Evolutionary conservation across 73 alveolate species (phyloP).

Genomic region (Paramecium primaurelia): DNA sequence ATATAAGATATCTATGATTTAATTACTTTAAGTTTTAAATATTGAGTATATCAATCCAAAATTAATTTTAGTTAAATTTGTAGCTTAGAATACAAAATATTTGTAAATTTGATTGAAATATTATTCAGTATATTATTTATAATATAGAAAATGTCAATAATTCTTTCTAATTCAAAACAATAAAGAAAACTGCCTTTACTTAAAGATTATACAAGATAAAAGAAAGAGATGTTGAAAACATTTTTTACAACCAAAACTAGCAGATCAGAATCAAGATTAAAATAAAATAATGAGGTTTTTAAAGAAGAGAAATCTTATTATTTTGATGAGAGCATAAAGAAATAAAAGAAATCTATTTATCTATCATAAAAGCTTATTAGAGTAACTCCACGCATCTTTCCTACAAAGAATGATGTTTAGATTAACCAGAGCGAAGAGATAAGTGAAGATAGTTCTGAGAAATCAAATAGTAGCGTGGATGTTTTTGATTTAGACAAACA

Average conservation of each 20-base stretch:
- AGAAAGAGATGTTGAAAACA: not conserved
- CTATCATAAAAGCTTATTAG: not conserved
- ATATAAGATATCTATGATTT: no score
- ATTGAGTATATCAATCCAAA: not conserved
- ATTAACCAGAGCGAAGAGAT: not conserved
- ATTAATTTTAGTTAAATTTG: no score
- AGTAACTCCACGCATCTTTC: not conserved
- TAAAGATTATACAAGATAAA: not conserved
- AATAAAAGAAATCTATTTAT: not conserved
- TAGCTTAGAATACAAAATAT: no score
- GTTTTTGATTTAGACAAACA: not conserved
- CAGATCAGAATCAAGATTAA: not conserved
- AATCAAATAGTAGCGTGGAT: not conserved
- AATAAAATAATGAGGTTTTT: not conserved
- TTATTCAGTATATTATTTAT: not conserved
- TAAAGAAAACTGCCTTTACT: not conserved
- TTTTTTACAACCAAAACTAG: not conserved
- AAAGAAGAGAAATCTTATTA: not conserved
- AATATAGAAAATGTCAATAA: not conserved
- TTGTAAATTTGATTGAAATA: not conserved
- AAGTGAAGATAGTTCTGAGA: constrained; percentile 7
- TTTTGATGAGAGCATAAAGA: not conserved
- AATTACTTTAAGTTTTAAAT: no score
- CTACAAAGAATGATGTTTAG: not conserved
- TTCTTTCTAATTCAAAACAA: not conserved